Conservation (phyloP, 2,329 filamentous ascomycete genomes). For the Byssoonygena ceratinophila region DNA sequence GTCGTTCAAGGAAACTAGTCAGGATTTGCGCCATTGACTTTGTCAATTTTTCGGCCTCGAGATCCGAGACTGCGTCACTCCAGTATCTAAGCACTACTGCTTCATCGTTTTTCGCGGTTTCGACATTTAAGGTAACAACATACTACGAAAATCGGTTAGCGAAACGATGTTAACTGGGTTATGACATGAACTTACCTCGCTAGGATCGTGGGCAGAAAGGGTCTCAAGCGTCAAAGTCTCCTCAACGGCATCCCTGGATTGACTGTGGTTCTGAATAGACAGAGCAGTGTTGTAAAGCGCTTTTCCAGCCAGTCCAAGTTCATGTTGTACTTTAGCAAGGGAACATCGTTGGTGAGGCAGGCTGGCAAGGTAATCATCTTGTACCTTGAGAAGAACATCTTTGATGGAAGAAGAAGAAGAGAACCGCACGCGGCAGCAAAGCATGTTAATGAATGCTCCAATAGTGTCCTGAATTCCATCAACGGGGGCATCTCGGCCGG, state of each 20-base stretch:
- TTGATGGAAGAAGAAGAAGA: constrained; percentile 2
- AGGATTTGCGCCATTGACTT: constrained; percentile 27
- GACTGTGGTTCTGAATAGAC: constrained; percentile 16
- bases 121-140: constrained; percentile 24
- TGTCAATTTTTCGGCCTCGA: constrained; percentile 25
- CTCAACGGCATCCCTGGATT: constrained; percentile 11
- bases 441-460: constrained; percentile 37
- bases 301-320: constrained; percentile 13
- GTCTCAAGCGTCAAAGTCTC: constrained; percentile 14
- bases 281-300: constrained; percentile 17
- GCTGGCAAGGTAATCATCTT: constrained; percentile 16
- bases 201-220: constrained; percentile 15
- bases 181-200: constrained; percentile 12
- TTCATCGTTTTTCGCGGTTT: constrained; percentile 28
- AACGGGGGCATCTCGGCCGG: constrained; percentile 31
- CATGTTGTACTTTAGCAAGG: constrained; percentile 15
- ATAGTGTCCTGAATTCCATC: constrained; percentile 31
- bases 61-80: constrained; percentile 30
- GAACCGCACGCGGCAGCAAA: constrained; percentile 20
- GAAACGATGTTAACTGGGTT: neutral
- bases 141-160: constrained; percentile 23
- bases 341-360: constrained; percentile 16
- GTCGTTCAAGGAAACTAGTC: constrained; percentile 25
- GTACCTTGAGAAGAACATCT: constrained; percentile 13
- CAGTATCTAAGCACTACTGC: constrained; percentile 34